Evolutionary conservation across 768 basidiomycete species (phyloP), one percentile per base, ranked within the genome.

Genomic region (Sistotremastrum suecicum): DNA sequence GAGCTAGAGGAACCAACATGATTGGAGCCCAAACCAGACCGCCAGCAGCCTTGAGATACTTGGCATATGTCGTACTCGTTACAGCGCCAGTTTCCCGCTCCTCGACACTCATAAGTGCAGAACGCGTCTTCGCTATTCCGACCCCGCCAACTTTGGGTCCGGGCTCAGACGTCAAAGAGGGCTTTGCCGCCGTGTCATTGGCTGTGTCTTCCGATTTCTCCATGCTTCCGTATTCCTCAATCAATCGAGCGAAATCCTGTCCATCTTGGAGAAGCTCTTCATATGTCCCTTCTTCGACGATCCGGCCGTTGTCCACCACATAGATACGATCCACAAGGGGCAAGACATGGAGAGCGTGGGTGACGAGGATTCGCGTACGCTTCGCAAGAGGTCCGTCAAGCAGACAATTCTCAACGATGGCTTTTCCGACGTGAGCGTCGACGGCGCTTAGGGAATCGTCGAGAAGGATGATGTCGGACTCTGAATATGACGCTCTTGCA

Each of bases 391-490:
- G 75, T 0, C 77, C 72, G 12, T 57, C 57, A 12, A 75, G 60
- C 4, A 84, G 56, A 52, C 80, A 82, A 37, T 79, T 63, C 12
- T 83, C 73, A 3, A 83, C 52, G 42, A 83, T 73, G 31, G 67
- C 67, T 51, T 77, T 76, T 7, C 80, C 79, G 4, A 87, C 84
- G 51, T 82, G 76, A 0, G 83, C 75, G 51, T 88, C 85, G 5
- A 88, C 78, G 0, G 85, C 84, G 34, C 78, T 76, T 34, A 89
- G 70, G 10, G 86, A 81, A 56, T 91, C 87, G 54, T 91, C 86
- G 31, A 89, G 68, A 9, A 89, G 70, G 37, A 85, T 75, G 44
- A 89, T 70, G 47, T 86, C 80, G 1, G 80, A 69, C 0, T 70
- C 63, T 3, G 82, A 78, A 54, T 88, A 91, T 1, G 80, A 79